phyloP scores from a whole-genome alignment of 768 basidiomycete genomes.

The Phlebiopsis gigantea region DNA sequence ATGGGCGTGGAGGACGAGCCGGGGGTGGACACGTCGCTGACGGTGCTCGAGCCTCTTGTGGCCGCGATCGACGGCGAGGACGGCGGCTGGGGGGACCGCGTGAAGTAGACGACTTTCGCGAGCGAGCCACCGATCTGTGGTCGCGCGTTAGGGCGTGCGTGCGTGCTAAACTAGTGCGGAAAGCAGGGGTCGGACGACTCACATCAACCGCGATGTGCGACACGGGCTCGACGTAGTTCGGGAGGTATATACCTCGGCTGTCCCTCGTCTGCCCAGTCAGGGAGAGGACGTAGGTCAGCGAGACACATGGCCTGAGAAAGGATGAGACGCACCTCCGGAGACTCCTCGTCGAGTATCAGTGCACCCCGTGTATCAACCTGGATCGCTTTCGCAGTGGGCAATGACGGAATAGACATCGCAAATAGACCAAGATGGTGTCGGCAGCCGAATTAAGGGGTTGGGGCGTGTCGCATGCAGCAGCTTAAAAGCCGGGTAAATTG shows the following conservation, averaged over 20 bases:
- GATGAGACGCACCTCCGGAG: slow-evolving; percentile 68
- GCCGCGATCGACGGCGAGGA: slow-evolving; percentile 66
- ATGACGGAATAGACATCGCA: slow-evolving; percentile 41
- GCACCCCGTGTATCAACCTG: slow-evolving; percentile 95
- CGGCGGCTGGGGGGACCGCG: slow-evolving; percentile 85
- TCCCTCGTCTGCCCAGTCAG: slow-evolving; percentile 65
- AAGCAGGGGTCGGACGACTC: slow-evolving; percentile 30
- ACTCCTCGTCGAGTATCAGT: slow-evolving; percentile 89
- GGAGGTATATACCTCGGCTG: slow-evolving; percentile 94
- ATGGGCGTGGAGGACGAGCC: slow-evolving; percentile 11
- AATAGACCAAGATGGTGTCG: slow-evolving; percentile 1
- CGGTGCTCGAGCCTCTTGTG: slow-evolving; percentile 49
- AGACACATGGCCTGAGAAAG: neutral
- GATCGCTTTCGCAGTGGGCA: slow-evolving; percentile 82
- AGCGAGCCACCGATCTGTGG: slow-evolving; percentile 90
- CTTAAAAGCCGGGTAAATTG: neutral
- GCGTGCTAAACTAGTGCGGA: neutral
- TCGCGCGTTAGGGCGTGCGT: too few relatives aligned
- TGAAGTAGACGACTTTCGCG: slow-evolving; percentile 98
- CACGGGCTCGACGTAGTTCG: slow-evolving; percentile 95
- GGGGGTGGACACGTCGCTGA: slow-evolving; percentile 39
- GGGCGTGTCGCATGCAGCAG: neutral
- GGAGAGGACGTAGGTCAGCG: neutral
- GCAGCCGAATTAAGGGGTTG: neutral
- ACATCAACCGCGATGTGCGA: slow-evolving; percentile 98